phyloP scores from a whole-genome alignment of 2,329 filamentous ascomycete species.

The Colletotrichum cereale region DNA sequence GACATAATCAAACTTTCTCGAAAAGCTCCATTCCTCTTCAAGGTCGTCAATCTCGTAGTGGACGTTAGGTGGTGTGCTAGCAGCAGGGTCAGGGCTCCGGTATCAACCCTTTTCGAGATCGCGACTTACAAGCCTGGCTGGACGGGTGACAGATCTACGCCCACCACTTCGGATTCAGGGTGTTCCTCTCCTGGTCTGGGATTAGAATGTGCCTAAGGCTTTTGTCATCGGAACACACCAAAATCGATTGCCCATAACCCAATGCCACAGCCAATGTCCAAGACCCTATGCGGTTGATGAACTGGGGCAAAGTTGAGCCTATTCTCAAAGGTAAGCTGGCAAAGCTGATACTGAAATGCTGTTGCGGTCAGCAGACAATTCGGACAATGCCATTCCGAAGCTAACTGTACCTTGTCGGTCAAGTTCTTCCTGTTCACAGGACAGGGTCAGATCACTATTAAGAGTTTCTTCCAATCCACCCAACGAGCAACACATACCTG shows the following conservation, averaged over 20 bases:
- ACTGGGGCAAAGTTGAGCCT: constrained; percentile 60
- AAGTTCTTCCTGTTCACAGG: constrained; percentile 49
- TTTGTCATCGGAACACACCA: constrained; percentile 46
- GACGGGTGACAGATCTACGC: constrained; percentile 62
- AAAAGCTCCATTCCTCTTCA: constrained; percentile 61
- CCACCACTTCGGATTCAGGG: constrained; percentile 55
- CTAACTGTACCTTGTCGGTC: constrained; percentile 47
- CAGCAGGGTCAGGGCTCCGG: constrained; percentile 21
- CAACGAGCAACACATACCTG: constrained; percentile 44
- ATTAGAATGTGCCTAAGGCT: neutral
- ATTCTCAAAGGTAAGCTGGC: constrained; percentile 58
- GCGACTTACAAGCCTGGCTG: constrained; percentile 50
- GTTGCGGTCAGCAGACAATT: neutral
- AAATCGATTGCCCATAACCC: constrained; percentile 66
- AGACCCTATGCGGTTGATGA: constrained; percentile 53
- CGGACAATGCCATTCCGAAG: neutral
- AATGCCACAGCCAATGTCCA: constrained; percentile 66
- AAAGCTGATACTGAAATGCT: constrained; percentile 53
- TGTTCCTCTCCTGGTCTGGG: constrained; percentile 51
- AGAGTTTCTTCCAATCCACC: neutral
- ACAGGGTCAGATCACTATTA: constrained; percentile 30
- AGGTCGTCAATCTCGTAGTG: constrained; percentile 70
- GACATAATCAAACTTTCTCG: constrained; percentile 51
- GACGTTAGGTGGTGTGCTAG: constrained; percentile 56
- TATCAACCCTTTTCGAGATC: neutral